Percentiles rank a stretch among this genome's conserved stretches.
Conservation (phyloP, 257 asterid genomes). For the Hygrophila difformis region DNA sequence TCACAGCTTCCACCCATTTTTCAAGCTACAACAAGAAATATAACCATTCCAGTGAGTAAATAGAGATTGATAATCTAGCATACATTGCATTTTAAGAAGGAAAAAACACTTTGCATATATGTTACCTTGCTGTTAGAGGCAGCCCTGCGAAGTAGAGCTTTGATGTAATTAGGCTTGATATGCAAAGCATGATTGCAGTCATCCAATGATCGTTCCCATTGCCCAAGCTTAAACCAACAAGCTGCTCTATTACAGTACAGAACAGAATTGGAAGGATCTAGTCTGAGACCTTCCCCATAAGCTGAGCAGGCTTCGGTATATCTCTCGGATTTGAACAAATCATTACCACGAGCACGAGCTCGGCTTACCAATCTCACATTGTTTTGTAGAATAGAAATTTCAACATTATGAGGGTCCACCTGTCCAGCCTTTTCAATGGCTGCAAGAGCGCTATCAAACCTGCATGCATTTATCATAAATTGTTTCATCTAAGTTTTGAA, state of each 20-base stretch:
- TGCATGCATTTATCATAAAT: constrained; percentile 27
- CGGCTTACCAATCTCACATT: constrained; percentile 53
- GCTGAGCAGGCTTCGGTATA: constrained; percentile 89
- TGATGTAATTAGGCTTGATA: constrained; percentile 62
- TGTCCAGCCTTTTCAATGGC: constrained; percentile 56
- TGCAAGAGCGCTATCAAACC: constrained; percentile 69
- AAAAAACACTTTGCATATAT: background rate
- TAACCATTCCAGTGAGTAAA: constrained; percentile 4
- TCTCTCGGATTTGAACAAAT: constrained; percentile 80
- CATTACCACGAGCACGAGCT: constrained; percentile 89
- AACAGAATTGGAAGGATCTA: constrained; percentile 77
- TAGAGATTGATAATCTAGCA: too few relatives aligned
- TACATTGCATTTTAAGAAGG: too few relatives aligned
- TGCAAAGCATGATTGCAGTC: constrained; percentile 84
- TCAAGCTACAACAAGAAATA: constrained; percentile 49
- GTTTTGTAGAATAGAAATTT: constrained; percentile 43
- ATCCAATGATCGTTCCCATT: constrained; percentile 67
- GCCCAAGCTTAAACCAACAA: constrained; percentile 84
- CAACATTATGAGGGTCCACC: constrained; percentile 51
- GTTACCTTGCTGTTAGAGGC: constrained; percentile 75
- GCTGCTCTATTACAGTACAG: constrained; percentile 96
- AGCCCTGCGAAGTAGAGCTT: constrained; percentile 88
- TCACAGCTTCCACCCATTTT: constrained; percentile 79
- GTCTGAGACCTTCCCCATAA: constrained; percentile 72
- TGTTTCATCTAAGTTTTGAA: constrained; percentile 17